Evolutionary conservation across 345 rosid genomes (phyloP), one percentile per base, ranked within the genome.

Genomic region (Aurinia saxatilis): DNA sequence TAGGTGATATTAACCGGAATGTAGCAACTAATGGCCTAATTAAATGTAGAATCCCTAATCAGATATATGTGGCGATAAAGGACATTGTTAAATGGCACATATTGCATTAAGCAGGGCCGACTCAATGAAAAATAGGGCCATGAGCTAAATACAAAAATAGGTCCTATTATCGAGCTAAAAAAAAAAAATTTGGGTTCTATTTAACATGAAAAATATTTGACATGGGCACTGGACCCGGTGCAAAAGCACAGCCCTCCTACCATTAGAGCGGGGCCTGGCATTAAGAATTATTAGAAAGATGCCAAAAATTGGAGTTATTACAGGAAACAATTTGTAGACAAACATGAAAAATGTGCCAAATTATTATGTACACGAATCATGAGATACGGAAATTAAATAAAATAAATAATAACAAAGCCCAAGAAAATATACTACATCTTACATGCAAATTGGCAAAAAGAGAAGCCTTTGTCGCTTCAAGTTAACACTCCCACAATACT

Each of bases 321-420:
- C 50, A 46, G 14, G 44, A 62, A 46, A 55, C 15, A 62, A 19
- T 46, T 62, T 54, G 57, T 37, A 55, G 44, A 62, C 50, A 62
- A 70, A 30, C 57, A 62, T 54, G 74, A 55, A 54, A 70, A 70
- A 54, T 70, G 74, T 62, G 68, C 12, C 63, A 38, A 30, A 54
- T 54, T 70, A 29, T n/a, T n/a, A n/a, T n/a, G n/a, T 69, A 69
- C 60, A 67, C 60, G 66, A 59, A 52, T 59, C n/a, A 13, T 67
- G 3, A 57, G 64, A 57, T 48, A 19, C 38, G 11, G 65, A 31
- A 51, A 17, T 14, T 40, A 1, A 31, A 52, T 41, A 10, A 2
- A 25, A 11, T 44, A 19, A 53, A 40, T 3, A 40, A 25, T 10
- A 46, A 29, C 5, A 69, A 37, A 0, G 45, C n/a, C n/a, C n/a